Conservation (phyloP, 2,329 filamentous ascomycete genomes). For the Ceratocystis harringtonii region DNA sequence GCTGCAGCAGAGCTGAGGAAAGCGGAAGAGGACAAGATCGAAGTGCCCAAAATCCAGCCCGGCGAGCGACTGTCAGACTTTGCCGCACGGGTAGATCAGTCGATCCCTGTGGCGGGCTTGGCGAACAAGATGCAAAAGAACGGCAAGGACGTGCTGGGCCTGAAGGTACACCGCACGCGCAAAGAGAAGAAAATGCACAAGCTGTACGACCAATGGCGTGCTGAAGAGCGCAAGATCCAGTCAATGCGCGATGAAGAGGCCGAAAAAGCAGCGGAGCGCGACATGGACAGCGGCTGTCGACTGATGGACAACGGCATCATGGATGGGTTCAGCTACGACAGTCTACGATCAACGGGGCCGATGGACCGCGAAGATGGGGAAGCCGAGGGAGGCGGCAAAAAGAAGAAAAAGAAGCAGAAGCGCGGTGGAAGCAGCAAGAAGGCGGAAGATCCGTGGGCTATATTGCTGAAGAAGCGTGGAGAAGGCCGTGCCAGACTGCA, state of each 20-base stretch:
- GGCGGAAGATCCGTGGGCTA: conserved; percentile 60
- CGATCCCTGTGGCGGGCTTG: conserved; percentile 61
- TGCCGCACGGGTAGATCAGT: conserved; percentile 65
- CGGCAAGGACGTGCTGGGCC: conserved; percentile 47
- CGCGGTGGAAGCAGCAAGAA: conserved; percentile 24
- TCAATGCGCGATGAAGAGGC: conserved; percentile 51
- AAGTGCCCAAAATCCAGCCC: conserved; percentile 56
- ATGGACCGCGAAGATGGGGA: conserved; percentile 28
- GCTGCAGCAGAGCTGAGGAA: conserved; percentile 47
- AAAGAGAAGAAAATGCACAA: conserved; percentile 76
- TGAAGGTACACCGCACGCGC: conserved; percentile 57
- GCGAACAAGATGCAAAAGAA: conserved; percentile 45
- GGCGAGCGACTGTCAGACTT: conserved; percentile 77
- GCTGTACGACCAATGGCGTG: conserved; percentile 62
- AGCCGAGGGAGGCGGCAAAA: conserved; percentile 26
- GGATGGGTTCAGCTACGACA: conserved; percentile 15
- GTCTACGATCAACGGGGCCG: conserved; percentile 10
- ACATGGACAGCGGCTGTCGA: conserved; percentile 43
- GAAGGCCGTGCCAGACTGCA: conserved; percentile 37
- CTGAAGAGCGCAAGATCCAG: conserved; percentile 47
- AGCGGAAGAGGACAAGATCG: conserved; percentile 21
- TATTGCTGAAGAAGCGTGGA: conserved; percentile 51
- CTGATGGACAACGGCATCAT: conserved; percentile 26
- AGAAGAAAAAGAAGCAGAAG: conserved; percentile 32
- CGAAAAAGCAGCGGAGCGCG: conserved; percentile 47